phyloP scores from a whole-genome alignment of 2,329 filamentous ascomycete genomes.

The Apiospora sp. region DNA sequence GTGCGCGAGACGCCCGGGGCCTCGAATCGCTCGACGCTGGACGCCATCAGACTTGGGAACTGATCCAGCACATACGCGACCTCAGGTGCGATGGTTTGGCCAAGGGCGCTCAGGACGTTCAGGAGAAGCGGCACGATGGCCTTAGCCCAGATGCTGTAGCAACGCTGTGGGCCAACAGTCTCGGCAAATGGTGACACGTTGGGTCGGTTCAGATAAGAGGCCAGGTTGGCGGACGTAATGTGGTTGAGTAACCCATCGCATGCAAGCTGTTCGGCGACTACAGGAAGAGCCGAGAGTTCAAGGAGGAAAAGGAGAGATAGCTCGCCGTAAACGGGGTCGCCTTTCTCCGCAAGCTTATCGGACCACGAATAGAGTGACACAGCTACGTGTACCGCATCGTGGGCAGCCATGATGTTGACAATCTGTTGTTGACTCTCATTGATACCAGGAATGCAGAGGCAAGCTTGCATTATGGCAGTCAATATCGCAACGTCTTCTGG shows the following conservation, averaged over 20 bases:
- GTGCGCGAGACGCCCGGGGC: conserved; percentile 60
- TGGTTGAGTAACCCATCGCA: conserved; percentile 84
- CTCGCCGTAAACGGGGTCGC: conserved; percentile 92
- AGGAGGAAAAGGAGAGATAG: conserved; percentile 89
- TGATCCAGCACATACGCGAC: conserved; percentile 88
- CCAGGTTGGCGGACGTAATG: conserved; percentile 80
- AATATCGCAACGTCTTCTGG: conserved; percentile 87
- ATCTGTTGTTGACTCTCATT: conserved; percentile 76
- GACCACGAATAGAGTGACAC: conserved; percentile 93
- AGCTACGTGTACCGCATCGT: conserved; percentile 81
- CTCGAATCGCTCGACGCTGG: conserved; percentile 77
- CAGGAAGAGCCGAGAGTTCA: conserved; percentile 81
- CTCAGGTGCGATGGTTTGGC: conserved; percentile 82
- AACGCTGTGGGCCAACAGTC: conserved; percentile 70
- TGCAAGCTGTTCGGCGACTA: conserved; percentile 88
- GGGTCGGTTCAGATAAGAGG: conserved; percentile 75
- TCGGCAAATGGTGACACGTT: conserved; percentile 82
- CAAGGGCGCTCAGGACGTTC: conserved; percentile 85
- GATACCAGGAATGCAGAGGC: conserved; percentile 79
- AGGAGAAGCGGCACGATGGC: conserved; percentile 88
- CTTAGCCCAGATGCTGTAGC: conserved; percentile 90
- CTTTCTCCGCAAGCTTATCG: conserved; percentile 77
- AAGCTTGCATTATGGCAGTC: conserved; percentile 86
- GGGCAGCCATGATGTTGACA: conserved; percentile 72
- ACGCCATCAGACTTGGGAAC: conserved; percentile 79